phyloP scores from a whole-genome alignment of 345 rosid genomes.

The Sonneratia alba region DNA sequence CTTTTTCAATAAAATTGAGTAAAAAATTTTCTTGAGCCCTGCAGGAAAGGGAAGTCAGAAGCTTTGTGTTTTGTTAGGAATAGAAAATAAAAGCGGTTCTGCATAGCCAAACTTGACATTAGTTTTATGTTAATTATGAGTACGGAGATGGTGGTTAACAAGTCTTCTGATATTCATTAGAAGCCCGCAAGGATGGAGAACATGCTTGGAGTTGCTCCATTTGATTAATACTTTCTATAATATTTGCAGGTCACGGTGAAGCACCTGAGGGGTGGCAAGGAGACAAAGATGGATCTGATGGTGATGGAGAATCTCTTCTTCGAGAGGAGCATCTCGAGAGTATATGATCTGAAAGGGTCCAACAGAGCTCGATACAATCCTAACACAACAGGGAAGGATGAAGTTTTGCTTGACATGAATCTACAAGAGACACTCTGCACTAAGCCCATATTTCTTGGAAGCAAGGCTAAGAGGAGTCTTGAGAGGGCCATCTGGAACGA shows the following conservation, averaged over 20 bases:
- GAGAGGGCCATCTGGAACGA: slow-evolving; percentile 99
- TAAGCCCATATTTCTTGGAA: slow-evolving; percentile 87
- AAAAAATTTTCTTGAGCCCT: no score
- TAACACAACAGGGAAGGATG: slow-evolving; percentile 65
- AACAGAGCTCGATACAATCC: slow-evolving; percentile 71
- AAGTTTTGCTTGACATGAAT: slow-evolving; percentile 80
- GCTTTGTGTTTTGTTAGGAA: no score
- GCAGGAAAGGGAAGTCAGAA: no score
- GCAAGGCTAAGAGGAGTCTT: slow-evolving; percentile 85
- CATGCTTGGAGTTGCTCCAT: not conserved
- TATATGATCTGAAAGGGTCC: slow-evolving; percentile 94
- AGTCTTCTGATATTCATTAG: no score
- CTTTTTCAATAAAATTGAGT: no score
- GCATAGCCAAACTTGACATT: no score
- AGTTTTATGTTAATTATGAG: no score
- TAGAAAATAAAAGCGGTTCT: no score
- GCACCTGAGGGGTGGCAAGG: slow-evolving; percentile 75
- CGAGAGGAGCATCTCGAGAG: slow-evolving; percentile 54
- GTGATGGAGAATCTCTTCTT: slow-evolving; percentile 98
- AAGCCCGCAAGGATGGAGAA: no score
- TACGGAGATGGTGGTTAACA: no score
- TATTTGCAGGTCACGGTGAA: slow-evolving; percentile 62
- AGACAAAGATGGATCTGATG: slow-evolving; percentile 86
- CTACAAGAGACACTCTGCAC: slow-evolving; percentile 67
- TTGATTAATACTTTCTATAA: not conserved